These are phyloP conservation scores for Ogataea hybrid DNA, from an alignment of 1,139 yeast species.

Conservation along the genomic window DNA sequence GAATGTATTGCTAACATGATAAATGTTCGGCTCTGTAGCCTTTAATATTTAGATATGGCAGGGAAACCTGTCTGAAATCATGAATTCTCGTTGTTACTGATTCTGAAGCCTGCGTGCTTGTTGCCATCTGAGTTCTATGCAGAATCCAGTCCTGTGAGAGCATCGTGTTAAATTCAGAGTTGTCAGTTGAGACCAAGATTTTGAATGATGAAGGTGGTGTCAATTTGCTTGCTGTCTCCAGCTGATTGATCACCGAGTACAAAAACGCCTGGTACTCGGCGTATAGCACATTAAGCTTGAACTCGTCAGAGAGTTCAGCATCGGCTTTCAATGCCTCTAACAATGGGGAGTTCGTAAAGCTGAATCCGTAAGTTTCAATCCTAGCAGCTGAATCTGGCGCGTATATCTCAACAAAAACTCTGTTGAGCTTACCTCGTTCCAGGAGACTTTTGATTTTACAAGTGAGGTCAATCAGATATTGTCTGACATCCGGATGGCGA, in stretches of 20 bases:
- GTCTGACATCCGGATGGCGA: slow-evolving; percentile 43
- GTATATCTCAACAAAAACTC: slow-evolving; percentile 25
- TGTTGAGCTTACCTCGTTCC: slow-evolving; percentile 21
- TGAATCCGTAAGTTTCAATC: slow-evolving; percentile 27
- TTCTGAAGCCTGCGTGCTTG: slow-evolving; percentile 6
- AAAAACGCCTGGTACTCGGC: slow-evolving; percentile 27
- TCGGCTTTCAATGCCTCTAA: slow-evolving; percentile 19
- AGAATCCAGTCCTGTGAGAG: slow-evolving; percentile 25
- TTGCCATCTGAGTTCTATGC: slow-evolving; percentile 14
- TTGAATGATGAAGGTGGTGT: slow-evolving; percentile 20
- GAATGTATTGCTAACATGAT: slow-evolving; percentile 6
- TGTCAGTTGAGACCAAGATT: slow-evolving; percentile 22
- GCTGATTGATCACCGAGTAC: slow-evolving; percentile 24
- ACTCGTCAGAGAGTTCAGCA: slow-evolving; percentile 13
- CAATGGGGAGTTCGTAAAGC: slow-evolving; percentile 28
- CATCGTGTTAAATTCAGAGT: slow-evolving; percentile 15
- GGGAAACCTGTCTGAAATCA: slow-evolving; percentile 22
- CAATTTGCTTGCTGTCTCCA: slow-evolving; percentile 3
- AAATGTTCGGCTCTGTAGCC: slow-evolving; percentile 24
- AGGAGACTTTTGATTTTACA: slow-evolving; percentile 16
- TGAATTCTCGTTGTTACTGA: slow-evolving; percentile 13
- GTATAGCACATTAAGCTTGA: slow-evolving; percentile 15
- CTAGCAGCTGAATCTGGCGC: neutral
- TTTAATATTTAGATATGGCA: slow-evolving; percentile 26
- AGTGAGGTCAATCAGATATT: slow-evolving; percentile 35